Percentiles rank a stretch among this genome's conserved stretches.
Evolutionary conservation across 1,139 yeast species (phyloP).

Genomic region (Pichiaceae sp.): DNA sequence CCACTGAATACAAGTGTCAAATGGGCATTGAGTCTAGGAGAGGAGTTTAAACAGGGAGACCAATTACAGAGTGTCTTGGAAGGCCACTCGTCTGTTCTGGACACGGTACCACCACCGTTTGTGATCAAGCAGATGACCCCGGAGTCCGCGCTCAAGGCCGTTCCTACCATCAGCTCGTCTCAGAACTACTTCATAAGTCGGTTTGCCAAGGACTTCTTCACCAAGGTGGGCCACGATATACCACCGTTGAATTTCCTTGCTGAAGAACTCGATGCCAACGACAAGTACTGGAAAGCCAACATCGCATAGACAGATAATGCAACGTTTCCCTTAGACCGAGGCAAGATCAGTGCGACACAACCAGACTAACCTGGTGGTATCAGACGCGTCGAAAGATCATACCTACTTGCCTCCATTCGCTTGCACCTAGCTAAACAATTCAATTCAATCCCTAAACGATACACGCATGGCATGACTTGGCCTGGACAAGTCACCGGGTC

Average conservation of each 20-base stretch:
- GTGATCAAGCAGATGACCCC: conserved; percentile 19
- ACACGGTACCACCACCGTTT: conserved; percentile 2
- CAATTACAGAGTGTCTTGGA: conserved; percentile 39
- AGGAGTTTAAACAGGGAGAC: conserved; percentile 70
- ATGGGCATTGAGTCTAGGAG: conserved; percentile 75
- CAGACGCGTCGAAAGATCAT: no score
- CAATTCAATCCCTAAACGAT: no score
- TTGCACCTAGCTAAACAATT: no score
- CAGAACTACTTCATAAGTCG: conserved; percentile 78
- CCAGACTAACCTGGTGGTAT: no score
- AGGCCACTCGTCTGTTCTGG: conserved; percentile 8
- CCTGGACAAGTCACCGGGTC: background rate
- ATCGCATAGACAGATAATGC: no score
- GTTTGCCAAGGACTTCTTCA: conserved; percentile 72
- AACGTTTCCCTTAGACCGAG: no score
- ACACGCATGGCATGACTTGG: no score
- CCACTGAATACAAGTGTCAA: conserved; percentile 67
- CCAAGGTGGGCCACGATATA: conserved; percentile 47
- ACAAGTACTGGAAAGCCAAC: conserved; percentile 29
- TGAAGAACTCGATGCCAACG: conserved; percentile 29
- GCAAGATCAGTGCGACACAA: no score
- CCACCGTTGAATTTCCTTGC: conserved; percentile 48
- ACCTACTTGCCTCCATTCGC: no score
- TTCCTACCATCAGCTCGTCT: conserved; percentile 55
- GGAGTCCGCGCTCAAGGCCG: conserved; percentile 31